A percentile compares a stretch with the other conserved stretches of the same genome.
Evolutionary conservation across 176 grass and related monocot species (phyloP).

Genomic region (Ensete ventricosum): DNA sequence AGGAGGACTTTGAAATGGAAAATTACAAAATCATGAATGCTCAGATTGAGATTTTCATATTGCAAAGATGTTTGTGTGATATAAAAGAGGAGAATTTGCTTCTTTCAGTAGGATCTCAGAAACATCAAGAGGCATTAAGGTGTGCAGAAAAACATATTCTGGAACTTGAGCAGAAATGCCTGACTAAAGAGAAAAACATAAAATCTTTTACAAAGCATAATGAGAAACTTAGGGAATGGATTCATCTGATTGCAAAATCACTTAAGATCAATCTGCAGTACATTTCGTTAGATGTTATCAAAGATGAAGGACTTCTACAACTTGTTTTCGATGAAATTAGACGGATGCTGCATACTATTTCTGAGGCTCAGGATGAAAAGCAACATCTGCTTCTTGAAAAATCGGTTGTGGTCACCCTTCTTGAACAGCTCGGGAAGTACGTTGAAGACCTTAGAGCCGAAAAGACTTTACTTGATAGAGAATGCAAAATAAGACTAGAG

Average conservation of each 20-base stretch:
- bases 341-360: slow-evolving; percentile 56
- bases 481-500: slow-evolving; percentile 43
- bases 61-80: slow-evolving; percentile 64
- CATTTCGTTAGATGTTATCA: slow-evolving; percentile 47
- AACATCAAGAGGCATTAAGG: slow-evolving; percentile 28
- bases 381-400: slow-evolving; percentile 81
- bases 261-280: slow-evolving; percentile 75
- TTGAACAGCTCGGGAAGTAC: slow-evolving; percentile 74
- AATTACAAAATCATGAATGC: slow-evolving; percentile 48
- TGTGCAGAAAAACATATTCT: not conserved
- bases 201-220: slow-evolving; percentile 35
- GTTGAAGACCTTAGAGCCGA: slow-evolving; percentile 70
- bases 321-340: slow-evolving; percentile 80
- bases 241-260: slow-evolving; percentile 51
- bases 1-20: slow-evolving; percentile 56
- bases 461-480: slow-evolving; percentile 52
- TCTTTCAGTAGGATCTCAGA: slow-evolving; percentile 24
- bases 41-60: slow-evolving; percentile 66
- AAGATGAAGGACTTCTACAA: slow-evolving; percentile 76
- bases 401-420: slow-evolving; percentile 70
- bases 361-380: slow-evolving; percentile 76
- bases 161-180: slow-evolving; percentile 16
- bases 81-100: slow-evolving; percentile 50
- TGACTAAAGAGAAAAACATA: slow-evolving; percentile 34
- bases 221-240: slow-evolving; percentile 48